Percentiles rank a stretch among this genome's conserved stretches.
Conservation (phyloP, 306 rosid genomes). For the Lotus japonicus region DNA sequence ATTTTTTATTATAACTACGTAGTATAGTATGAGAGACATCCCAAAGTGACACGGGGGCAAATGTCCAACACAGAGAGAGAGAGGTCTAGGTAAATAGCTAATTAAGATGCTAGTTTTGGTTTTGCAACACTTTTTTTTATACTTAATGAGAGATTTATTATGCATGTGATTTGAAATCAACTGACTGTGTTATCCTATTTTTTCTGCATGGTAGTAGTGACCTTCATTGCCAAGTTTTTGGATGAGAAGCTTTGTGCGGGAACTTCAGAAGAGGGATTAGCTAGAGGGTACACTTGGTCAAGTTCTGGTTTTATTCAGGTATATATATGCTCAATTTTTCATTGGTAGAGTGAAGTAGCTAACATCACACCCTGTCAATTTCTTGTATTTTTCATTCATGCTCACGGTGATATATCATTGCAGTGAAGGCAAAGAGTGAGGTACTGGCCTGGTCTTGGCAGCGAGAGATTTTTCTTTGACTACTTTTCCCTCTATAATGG, state of each 20-base stretch:
- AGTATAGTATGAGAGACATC: too few species aligned
- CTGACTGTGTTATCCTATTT: conserved; percentile 15
- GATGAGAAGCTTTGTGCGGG: conserved; percentile 98
- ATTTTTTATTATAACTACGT: too few species aligned
- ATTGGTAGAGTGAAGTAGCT: conserved; percentile 30
- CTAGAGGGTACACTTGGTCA: conserved; percentile 93
- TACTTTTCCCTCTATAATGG: too few species aligned
- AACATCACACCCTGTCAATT: not conserved
- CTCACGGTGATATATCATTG: conserved; percentile 1
- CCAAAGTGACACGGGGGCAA: too few species aligned
- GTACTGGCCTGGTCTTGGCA: too few species aligned
- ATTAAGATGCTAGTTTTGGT: not conserved
- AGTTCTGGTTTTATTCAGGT: conserved; percentile 89
- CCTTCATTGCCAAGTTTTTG: conserved; percentile 99
- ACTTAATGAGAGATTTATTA: not conserved
- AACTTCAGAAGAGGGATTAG: conserved; percentile 96
- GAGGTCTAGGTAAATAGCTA: conserved; percentile 3
- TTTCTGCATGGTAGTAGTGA: conserved; percentile 58
- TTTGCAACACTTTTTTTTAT: not conserved
- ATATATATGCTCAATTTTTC: conserved; percentile 54
- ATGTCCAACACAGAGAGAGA: too few species aligned
- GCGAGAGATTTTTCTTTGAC: too few species aligned
- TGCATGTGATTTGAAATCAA: conserved; percentile 13
- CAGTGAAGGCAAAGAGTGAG: too few species aligned
- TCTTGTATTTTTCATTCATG: not conserved